A percentile compares a stretch with the other conserved stretches of the same genome.
These are phyloP conservation scores for Colletotrichum trifolii DNA, from an alignment of 2,329 filamentous ascomycete genomes.

Conservation along the genomic window DNA sequence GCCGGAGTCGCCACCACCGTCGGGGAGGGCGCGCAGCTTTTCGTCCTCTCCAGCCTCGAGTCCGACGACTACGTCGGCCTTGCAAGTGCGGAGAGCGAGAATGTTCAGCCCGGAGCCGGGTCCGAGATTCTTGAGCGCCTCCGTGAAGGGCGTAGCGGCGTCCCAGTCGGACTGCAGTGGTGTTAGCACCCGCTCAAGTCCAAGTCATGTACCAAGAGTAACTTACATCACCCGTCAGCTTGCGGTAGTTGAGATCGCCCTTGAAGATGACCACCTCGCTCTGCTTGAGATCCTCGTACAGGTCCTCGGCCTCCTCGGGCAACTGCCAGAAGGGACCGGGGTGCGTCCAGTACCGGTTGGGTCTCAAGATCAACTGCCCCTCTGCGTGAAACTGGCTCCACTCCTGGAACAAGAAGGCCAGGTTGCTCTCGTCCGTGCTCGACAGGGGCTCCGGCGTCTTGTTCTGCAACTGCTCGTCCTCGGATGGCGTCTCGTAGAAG, in stretches of 20 bases:
- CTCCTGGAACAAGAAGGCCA: slow-evolving; percentile 82
- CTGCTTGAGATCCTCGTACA: slow-evolving; percentile 82
- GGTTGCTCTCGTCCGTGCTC: slow-evolving; percentile 72
- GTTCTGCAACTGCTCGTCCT: slow-evolving; percentile 70
- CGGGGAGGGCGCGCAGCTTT: slow-evolving; percentile 74
- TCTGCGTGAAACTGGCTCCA: slow-evolving; percentile 86
- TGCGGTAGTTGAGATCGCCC: slow-evolving; percentile 96
- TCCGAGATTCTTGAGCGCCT: slow-evolving; percentile 88
- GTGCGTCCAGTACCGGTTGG: slow-evolving; percentile 92
- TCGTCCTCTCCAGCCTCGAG: slow-evolving; percentile 87
- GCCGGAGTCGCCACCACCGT: slow-evolving; percentile 76
- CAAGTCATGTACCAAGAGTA: not conserved
- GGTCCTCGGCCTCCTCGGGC: slow-evolving; percentile 72
- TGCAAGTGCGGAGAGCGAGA: slow-evolving; percentile 91
- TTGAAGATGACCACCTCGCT: slow-evolving; percentile 96
- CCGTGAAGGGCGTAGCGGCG: slow-evolving; percentile 84
- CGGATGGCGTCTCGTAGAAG: slow-evolving; percentile 82
- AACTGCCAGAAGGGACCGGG: slow-evolving; percentile 90
- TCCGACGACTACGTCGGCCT: slow-evolving; percentile 94
- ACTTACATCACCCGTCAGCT: slow-evolving; percentile 88
- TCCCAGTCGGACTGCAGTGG: slow-evolving; percentile 77
- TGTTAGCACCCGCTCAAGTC: slow-evolving; percentile 2
- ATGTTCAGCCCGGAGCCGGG: slow-evolving; percentile 84
- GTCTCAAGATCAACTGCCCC: slow-evolving; percentile 83
- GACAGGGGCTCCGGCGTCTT: slow-evolving; percentile 72